These are phyloP conservation scores for Heterotrichella gracilis DNA, from an alignment of 352 stramenopile species.

Conservation along the genomic window DNA sequence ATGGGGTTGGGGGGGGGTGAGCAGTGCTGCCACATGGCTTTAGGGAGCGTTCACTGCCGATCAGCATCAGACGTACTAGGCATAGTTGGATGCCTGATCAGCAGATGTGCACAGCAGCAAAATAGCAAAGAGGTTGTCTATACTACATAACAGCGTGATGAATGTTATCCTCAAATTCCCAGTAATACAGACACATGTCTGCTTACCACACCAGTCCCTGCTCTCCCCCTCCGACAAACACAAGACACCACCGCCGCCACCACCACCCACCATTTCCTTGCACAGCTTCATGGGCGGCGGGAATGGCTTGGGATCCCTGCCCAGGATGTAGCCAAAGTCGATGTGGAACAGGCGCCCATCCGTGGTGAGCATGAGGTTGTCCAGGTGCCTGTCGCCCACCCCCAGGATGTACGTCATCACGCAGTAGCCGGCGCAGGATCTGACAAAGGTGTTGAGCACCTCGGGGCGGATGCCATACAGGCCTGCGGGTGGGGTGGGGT, in stretches of 20 bases:
- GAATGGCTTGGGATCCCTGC: slow-evolving; percentile 81
- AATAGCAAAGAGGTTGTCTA: no score
- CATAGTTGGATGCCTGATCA: no score
- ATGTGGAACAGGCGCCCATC: slow-evolving; percentile 94
- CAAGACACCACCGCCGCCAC: no score
- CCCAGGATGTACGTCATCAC: slow-evolving; percentile 94
- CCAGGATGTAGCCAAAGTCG: slow-evolving; percentile 97
- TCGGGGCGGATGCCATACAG: slow-evolving; percentile 50
- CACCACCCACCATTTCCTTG: slow-evolving; percentile 29
- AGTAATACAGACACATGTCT: no score
- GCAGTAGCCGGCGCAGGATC: slow-evolving; percentile 86
- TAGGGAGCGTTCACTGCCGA: slow-evolving; percentile 13
- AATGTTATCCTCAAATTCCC: no score
- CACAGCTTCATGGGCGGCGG: slow-evolving; percentile 89
- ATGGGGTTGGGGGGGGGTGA: not conserved
- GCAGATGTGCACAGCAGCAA: no score
- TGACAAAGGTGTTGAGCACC: slow-evolving; percentile 71
- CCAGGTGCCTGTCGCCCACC: slow-evolving; percentile 90
- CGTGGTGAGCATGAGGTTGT: slow-evolving; percentile 92
- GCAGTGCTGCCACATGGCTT: not conserved
- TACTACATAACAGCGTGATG: no score
- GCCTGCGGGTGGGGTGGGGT: not conserved
- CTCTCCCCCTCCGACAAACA: not conserved
- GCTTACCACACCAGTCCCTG: no score
- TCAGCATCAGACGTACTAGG: slow-evolving; percentile 8